Evolutionary conservation across 495 filamentous ascomycete species (phyloP).

Genomic region (Pyronema domesticum): DNA sequence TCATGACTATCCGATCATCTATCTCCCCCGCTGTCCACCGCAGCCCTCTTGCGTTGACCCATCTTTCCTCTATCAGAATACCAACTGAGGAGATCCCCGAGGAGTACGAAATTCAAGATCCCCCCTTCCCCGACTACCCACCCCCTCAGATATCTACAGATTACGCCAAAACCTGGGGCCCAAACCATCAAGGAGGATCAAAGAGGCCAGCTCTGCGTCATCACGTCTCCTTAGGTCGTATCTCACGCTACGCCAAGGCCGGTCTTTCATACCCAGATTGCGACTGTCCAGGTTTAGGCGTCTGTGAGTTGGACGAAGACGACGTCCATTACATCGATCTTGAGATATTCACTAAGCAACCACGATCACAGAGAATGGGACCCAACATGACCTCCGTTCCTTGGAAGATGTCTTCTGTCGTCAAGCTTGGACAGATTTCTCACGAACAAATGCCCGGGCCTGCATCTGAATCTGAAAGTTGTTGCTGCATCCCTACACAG

Average conservation of each 20-base stretch:
- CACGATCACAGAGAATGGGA: too few relatives aligned
- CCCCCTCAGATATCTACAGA: neutral
- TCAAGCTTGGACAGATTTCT: conserved; percentile 1
- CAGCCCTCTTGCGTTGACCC: neutral
- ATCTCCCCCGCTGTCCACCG: too few relatives aligned
- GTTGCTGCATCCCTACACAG: neutral
- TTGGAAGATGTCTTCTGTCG: neutral
- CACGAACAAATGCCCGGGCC: neutral
- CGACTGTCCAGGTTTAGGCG: neutral
- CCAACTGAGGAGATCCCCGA: neutral
- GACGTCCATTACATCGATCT: too few relatives aligned
- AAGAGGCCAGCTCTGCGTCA: neutral
- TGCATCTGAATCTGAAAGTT: neutral
- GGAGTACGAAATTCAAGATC: neutral
- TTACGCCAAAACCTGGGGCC: neutral
- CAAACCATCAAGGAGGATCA: neutral
- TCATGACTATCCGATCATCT: too few relatives aligned
- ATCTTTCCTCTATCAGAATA: neutral
- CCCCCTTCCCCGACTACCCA: neutral
- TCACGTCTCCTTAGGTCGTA: neutral
- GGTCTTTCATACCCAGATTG: neutral
- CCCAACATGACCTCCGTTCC: neutral
- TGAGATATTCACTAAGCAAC: too few relatives aligned
- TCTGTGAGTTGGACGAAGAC: neutral
- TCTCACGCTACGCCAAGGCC: neutral